Percentiles rank a stretch among this genome's conserved stretches.
Evolutionary conservation across 1,284 basidiomycete genomes (phyloP).

Genomic region (Apiotrichum gamsii): DNA sequence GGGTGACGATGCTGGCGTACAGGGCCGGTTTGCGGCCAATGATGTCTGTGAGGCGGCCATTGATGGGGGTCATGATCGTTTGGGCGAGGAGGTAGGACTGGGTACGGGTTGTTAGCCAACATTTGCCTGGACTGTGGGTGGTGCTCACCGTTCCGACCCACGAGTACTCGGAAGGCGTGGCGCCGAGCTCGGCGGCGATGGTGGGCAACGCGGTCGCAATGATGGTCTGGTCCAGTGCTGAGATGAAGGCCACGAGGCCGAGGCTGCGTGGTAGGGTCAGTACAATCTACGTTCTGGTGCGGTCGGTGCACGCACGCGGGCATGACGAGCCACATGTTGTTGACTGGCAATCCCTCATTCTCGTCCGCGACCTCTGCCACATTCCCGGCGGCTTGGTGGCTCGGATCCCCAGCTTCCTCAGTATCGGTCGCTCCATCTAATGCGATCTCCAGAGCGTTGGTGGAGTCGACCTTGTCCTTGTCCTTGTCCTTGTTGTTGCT

Average conservation of each 20-base stretch:
- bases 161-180: slow-evolving; percentile 29
- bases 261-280: not conserved
- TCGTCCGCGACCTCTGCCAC: too few relatives aligned
- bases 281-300: not conserved
- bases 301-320: slow-evolving; percentile 10
- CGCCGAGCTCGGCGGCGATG: slow-evolving; percentile 27
- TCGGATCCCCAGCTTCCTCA: too few relatives aligned
- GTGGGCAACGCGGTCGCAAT: slow-evolving; percentile 31
- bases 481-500: too few relatives aligned
- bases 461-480: too few relatives aligned
- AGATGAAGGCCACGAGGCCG: slow-evolving; percentile 19
- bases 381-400: too few relatives aligned
- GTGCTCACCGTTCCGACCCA: slow-evolving; percentile 27
- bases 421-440: too few relatives aligned
- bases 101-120: too few relatives aligned
- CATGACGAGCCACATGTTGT: slow-evolving; percentile 33
- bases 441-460: too few relatives aligned
- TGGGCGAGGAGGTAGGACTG: slow-evolving; percentile 26
- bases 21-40: slow-evolving; percentile 32
- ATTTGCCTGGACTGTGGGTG: not conserved
- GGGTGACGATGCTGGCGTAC: slow-evolving; percentile 18
- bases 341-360: too few relatives aligned
- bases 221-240: slow-evolving; percentile 28
- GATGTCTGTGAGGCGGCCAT: slow-evolving; percentile 35
- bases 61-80: slow-evolving; percentile 29